Evolutionary conservation across 2,329 filamentous ascomycete genomes (phyloP).

Genomic region (Zarea fungicola): DNA sequence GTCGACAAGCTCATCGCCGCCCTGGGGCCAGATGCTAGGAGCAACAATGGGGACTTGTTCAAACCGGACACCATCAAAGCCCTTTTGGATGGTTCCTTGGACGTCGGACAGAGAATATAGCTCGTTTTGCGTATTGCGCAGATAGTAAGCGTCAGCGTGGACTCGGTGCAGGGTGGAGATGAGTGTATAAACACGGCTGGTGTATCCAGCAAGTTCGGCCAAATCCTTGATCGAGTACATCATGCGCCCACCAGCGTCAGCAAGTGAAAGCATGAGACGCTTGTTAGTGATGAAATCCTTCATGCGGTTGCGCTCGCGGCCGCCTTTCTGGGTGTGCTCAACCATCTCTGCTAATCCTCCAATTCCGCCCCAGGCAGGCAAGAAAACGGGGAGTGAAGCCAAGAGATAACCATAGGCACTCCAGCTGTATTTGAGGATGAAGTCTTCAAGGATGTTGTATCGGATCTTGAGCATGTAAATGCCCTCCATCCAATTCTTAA

Average conservation of each 20-base stretch:
- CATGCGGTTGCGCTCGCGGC: conserved; percentile 80
- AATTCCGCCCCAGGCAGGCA: conserved; percentile 88
- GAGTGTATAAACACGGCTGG: conserved; percentile 89
- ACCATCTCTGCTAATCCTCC: conserved; percentile 66
- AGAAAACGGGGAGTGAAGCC: conserved; percentile 86
- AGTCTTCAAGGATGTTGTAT: conserved; percentile 98
- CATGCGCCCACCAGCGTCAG: conserved; percentile 93
- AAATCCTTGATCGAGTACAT: conserved; percentile 99
- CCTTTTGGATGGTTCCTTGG: conserved; percentile 88
- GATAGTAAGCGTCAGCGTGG: conserved; percentile 82
- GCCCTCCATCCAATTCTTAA: conserved; percentile 96
- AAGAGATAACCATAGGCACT: conserved; percentile 95
- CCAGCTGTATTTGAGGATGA: conserved; percentile 98
- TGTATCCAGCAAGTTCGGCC: conserved; percentile 91
- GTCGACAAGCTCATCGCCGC: conserved; percentile 87
- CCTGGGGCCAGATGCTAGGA: conserved; percentile 79
- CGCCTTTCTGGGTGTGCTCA: conserved; percentile 43
- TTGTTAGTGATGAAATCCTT: conserved; percentile 99
- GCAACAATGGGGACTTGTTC: conserved; percentile 93
- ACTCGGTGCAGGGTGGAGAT: conserved; percentile 93
- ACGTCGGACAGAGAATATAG: conserved; percentile 86
- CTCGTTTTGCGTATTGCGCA: conserved; percentile 62
- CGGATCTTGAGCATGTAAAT: conserved; percentile 97
- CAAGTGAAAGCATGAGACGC: conserved; percentile 92
- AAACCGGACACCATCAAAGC: conserved; percentile 88